Conservation (phyloP, 2,329 filamentous ascomycete species). For the Hypoxylon sp. region DNA sequence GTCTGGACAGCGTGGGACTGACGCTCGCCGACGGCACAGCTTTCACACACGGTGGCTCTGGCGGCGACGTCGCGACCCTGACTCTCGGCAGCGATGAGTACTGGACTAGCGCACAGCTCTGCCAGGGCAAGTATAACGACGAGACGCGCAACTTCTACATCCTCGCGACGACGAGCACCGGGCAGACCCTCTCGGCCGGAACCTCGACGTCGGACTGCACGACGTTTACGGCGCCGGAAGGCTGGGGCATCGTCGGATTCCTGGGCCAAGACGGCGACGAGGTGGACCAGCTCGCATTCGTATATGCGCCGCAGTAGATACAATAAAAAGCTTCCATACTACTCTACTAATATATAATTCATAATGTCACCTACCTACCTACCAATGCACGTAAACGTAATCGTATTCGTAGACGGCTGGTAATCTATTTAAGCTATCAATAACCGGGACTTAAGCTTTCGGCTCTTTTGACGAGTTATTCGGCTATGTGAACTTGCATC, state of each 20-base stretch:
- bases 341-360: no score
- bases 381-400: conserved; percentile 5
- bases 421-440: no score
- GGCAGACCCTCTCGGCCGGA: conserved; percentile 56
- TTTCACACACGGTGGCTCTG: conserved; percentile 62
- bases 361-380: no score
- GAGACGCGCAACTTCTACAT: conserved; percentile 65
- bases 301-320: conserved; percentile 54
- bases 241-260: conserved; percentile 53
- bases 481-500: conserved; percentile 21
- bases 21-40: conserved; percentile 57
- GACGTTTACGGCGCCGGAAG: conserved; percentile 51
- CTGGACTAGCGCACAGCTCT: conserved; percentile 59
- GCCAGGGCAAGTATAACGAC: conserved; percentile 56
- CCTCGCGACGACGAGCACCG: conserved; percentile 59
- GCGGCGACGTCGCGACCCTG: conserved; percentile 55
- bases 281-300: conserved; percentile 62
- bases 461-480: conserved; percentile 7
- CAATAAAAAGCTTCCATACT: no score
- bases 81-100: conserved; percentile 57
- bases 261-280: conserved; percentile 58
- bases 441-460: no score
- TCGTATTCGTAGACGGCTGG: conserved; percentile 3
- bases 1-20: conserved; percentile 61
- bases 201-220: conserved; percentile 54